Percentiles rank a stretch among this genome's conserved stretches.
phyloP scores from a whole-genome alignment of 345 rosid genomes.

The Eucalyptus pauciflora region DNA sequence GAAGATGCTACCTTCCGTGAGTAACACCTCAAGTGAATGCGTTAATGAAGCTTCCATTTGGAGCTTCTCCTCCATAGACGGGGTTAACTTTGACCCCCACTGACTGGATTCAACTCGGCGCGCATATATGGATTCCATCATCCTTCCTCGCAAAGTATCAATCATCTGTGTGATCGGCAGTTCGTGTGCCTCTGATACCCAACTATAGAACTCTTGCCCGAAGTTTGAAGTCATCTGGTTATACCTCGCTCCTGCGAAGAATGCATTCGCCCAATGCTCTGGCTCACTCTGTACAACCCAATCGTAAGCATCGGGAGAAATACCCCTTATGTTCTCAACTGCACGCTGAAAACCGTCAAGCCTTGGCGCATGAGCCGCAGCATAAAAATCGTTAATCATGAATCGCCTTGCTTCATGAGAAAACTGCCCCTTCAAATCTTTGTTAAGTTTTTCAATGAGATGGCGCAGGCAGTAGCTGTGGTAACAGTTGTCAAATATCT shows the following conservation, averaged over 20 bases:
- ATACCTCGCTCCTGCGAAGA: constrained; percentile 73
- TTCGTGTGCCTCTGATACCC: constrained; percentile 88
- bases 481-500: constrained; percentile 57
- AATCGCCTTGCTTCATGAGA: constrained; percentile 91
- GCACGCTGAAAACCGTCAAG: constrained; percentile 47
- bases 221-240: constrained; percentile 61
- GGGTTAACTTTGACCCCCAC: constrained; percentile 67
- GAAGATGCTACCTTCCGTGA: constrained; percentile 32
- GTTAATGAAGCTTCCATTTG: constrained; percentile 43
- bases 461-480: constrained; percentile 75
- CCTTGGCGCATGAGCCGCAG: constrained; percentile 67
- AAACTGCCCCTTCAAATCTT: constrained; percentile 71
- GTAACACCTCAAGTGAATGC: constrained; percentile 38
- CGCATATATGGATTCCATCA: constrained; percentile 72
- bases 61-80: constrained; percentile 68
- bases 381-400: constrained; percentile 65
- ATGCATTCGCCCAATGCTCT: constrained; percentile 79
- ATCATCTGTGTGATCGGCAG: constrained; percentile 88
- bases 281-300: constrained; percentile 90
- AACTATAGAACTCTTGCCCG: constrained; percentile 70
- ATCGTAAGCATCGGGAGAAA: constrained; percentile 70
- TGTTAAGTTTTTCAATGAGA: constrained; percentile 68
- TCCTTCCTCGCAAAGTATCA: constrained; percentile 65
- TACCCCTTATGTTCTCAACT: constrained; percentile 52
- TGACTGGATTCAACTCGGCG: constrained; percentile 56